Conservation (phyloP, 2,329 filamentous ascomycete genomes). For the Tolypocladium paradoxum region DNA sequence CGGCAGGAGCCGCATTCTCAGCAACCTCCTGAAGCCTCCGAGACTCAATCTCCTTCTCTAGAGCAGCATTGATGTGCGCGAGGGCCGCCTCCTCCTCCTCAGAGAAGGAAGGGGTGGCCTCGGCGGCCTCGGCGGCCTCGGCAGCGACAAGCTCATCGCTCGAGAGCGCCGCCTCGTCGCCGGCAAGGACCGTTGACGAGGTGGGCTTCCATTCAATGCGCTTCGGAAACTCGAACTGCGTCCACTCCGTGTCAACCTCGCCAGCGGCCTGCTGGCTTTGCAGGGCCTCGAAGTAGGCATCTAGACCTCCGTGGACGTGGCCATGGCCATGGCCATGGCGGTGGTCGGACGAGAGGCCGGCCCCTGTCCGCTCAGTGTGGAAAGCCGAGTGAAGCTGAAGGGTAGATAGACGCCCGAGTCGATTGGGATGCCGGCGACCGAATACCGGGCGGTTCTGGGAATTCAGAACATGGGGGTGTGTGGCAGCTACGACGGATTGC, state of each 20-base stretch:
- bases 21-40: constrained; percentile 33
- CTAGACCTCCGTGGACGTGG: constrained; percentile 54
- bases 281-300: constrained; percentile 86
- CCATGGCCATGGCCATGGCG: constrained; percentile 42
- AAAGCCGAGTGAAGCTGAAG: constrained; percentile 69
- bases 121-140: constrained; percentile 26
- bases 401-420: constrained; percentile 41
- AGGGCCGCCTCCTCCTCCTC: constrained; percentile 48
- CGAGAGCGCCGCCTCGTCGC: constrained; percentile 38
- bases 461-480: constrained; percentile 68
- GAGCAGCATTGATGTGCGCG: constrained; percentile 75
- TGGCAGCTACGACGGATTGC: constrained; percentile 91
- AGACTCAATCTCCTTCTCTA: constrained; percentile 65
- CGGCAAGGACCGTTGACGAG: constrained; percentile 44
- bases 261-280: constrained; percentile 61
- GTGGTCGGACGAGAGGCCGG: constrained; percentile 41
- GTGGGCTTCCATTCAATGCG: constrained; percentile 78
- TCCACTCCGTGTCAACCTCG: constrained; percentile 71
- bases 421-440: constrained; percentile 44
- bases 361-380: constrained; percentile 44
- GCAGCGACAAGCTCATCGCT: constrained; percentile 21
- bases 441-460: constrained; percentile 57
- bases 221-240: constrained; percentile 80
- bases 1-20: constrained; percentile 27
- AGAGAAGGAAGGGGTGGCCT: constrained; percentile 26